Percentiles rank a stretch among this genome's conserved stretches.
These are phyloP conservation scores for Noccaea caerulescens DNA, from an alignment of 345 rosid genomes.

Conservation along the genomic window DNA sequence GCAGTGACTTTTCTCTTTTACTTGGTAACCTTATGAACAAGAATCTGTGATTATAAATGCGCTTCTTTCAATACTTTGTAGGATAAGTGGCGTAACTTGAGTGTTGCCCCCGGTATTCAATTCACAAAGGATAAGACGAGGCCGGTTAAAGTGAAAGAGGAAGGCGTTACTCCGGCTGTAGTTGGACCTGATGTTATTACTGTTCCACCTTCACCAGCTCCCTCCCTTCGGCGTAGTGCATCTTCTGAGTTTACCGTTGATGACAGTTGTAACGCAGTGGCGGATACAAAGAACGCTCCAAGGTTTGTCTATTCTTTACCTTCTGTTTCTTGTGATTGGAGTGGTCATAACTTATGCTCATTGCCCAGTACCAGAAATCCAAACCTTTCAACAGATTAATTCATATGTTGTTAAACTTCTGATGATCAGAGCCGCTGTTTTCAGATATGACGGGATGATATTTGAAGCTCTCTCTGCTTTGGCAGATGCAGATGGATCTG, in stretches of 20 bases:
- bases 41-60: constrained; percentile 1
- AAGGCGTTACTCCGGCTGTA: constrained; percentile 22
- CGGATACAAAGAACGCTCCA: constrained; percentile 41
- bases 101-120: constrained; percentile 50
- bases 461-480: constrained; percentile 74
- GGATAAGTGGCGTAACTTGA: constrained; percentile 98
- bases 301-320: constrained; percentile 32
- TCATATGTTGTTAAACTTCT: background rate
- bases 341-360: background rate
- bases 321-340: constrained; percentile 10
- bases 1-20: constrained; percentile 3
- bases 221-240: constrained; percentile 23
- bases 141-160: constrained; percentile 53
- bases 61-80: constrained; percentile 28
- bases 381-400: background rate
- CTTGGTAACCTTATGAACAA: constrained; percentile 1
- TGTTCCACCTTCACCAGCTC: constrained; percentile 18
- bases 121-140: constrained; percentile 63
- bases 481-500: constrained; percentile 68
- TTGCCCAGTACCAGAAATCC: background rate
- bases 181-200: background rate
- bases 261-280: constrained; percentile 19
- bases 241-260: constrained; percentile 36
- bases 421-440: background rate
- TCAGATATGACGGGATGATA: constrained; percentile 73